Conservation (phyloP, 371 early-diverging fungal species). For the Mucor irregularis region DNA sequence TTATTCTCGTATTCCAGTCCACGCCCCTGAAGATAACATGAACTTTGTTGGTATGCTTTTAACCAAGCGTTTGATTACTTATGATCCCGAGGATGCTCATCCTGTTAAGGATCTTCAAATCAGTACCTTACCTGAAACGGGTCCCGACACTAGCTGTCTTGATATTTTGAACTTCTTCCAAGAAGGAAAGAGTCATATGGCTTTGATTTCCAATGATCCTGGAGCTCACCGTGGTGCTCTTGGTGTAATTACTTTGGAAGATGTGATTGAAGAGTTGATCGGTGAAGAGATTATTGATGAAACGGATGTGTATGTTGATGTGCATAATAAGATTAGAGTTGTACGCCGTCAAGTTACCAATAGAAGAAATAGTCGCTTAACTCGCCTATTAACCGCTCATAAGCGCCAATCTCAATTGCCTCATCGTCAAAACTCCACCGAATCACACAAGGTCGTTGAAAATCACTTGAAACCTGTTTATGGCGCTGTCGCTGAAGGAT, state of each 20-base stretch:
- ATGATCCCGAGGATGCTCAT: constrained; percentile 81
- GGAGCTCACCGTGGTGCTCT: constrained; percentile 55
- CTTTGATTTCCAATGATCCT: constrained; percentile 68
- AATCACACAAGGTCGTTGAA: constrained; percentile 25
- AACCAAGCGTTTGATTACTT: constrained; percentile 85
- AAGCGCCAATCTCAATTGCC: constrained; percentile 7
- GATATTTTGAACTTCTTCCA: constrained; percentile 95
- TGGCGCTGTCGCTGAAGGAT: constrained; percentile 18
- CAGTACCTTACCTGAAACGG: constrained; percentile 76
- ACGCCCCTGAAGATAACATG: constrained; percentile 51
- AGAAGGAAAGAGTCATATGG: constrained; percentile 83
- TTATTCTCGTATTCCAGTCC: constrained; percentile 91
- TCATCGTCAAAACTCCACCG: constrained; percentile 15
- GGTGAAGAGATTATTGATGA: constrained; percentile 94
- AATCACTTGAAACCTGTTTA: constrained; percentile 26
- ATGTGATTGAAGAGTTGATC: constrained; percentile 96
- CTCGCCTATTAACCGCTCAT: constrained; percentile 23
- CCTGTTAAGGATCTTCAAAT: constrained; percentile 72
- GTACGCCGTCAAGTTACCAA: constrained; percentile 27
- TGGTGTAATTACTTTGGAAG: constrained; percentile 95
- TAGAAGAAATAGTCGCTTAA: constrained; percentile 24
- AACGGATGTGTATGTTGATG: constrained; percentile 91
- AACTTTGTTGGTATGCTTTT: constrained; percentile 91
- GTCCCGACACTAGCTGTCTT: constrained; percentile 74
- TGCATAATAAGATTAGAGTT: constrained; percentile 32